Evolutionary conservation across 139 green algal species (phyloP).

Genomic region (Chlorella sp.): DNA sequence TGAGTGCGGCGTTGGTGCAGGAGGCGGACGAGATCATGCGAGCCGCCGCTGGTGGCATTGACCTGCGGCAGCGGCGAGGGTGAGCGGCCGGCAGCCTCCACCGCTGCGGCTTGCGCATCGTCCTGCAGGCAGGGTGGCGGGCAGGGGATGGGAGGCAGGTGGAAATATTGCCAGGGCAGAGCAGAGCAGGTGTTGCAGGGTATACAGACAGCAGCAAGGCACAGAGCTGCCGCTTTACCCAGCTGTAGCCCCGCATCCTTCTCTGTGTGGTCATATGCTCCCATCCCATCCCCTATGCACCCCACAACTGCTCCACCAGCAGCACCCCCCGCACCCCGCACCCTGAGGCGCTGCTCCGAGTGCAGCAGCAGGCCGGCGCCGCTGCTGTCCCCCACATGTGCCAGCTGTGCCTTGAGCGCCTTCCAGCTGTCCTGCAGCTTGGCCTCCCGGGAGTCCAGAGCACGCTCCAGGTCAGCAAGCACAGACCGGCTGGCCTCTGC

Average conservation of each 20-base stretch:
- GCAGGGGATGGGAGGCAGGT: not conserved
- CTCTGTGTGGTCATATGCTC: too few relatives aligned
- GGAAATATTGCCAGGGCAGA: not conserved
- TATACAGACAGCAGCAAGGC: not conserved
- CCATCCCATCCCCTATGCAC: too few relatives aligned
- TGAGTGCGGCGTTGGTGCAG: constrained; percentile 42
- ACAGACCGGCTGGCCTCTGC: constrained; percentile 39
- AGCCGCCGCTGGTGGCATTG: not conserved
- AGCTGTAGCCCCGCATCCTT: not conserved
- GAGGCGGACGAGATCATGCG: constrained; percentile 1
- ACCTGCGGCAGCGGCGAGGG: constrained; percentile 34
- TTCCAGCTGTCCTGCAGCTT: constrained; percentile 64
- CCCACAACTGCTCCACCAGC: not conserved
- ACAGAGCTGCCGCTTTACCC: not conserved
- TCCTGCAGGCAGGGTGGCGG: constrained; percentile 12
- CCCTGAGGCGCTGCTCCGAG: constrained; percentile 15
- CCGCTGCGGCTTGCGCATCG: constrained; percentile 39
- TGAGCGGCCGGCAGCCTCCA: constrained; percentile 21
- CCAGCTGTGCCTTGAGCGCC: constrained; percentile 45
- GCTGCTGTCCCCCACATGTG: constrained; percentile 10
- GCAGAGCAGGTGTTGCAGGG: not conserved
- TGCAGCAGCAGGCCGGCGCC: constrained; percentile 32
- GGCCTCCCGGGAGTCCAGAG: constrained; percentile 49
- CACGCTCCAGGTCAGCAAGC: constrained; percentile 49
- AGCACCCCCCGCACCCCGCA: not conserved